Percentiles rank a stretch among this genome's conserved stretches.
phyloP scores from a whole-genome alignment of 768 basidiomycete species.

The Boletus sp. region DNA sequence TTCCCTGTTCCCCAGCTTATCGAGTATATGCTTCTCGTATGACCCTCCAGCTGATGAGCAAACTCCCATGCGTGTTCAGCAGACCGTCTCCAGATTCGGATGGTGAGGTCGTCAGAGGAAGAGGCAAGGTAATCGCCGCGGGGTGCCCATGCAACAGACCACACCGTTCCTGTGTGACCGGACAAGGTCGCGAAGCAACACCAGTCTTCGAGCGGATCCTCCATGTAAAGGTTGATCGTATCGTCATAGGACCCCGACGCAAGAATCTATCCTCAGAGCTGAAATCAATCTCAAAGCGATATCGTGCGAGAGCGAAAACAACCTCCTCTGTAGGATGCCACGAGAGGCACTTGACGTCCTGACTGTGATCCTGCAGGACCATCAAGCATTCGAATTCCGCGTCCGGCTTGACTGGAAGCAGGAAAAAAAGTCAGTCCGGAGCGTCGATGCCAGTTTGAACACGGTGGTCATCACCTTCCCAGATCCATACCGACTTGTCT shows the following conservation, averaged over 20 bases:
- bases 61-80: constrained; percentile 63
- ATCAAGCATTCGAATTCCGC: constrained; percentile 92
- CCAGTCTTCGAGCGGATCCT: constrained; percentile 96
- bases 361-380: constrained; percentile 94
- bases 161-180: constrained; percentile 87
- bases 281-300: constrained; percentile 8
- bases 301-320: constrained; percentile 15
- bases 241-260: constrained; percentile 98
- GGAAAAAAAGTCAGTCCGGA: neutral
- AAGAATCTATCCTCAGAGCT: constrained; percentile 62
- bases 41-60: constrained; percentile 57
- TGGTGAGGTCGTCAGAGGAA: constrained; percentile 79
- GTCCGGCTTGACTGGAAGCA: constrained; percentile 73
- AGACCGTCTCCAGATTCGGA: constrained; percentile 80
- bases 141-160: constrained; percentile 83
- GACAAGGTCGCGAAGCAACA: constrained; percentile 78
- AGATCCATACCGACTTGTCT: constrained; percentile 98
- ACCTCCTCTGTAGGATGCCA: constrained; percentile 98
- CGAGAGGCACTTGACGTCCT: constrained; percentile 92
- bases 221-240: constrained; percentile 88
- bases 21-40: constrained; percentile 77
- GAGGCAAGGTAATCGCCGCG: constrained; percentile 80
- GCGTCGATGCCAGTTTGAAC: neutral
- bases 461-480: constrained; percentile 71
- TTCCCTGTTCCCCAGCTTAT: constrained; percentile 65